Conservation (phyloP, 2,329 filamentous ascomycete species). For the Cytospora piceae region DNA sequence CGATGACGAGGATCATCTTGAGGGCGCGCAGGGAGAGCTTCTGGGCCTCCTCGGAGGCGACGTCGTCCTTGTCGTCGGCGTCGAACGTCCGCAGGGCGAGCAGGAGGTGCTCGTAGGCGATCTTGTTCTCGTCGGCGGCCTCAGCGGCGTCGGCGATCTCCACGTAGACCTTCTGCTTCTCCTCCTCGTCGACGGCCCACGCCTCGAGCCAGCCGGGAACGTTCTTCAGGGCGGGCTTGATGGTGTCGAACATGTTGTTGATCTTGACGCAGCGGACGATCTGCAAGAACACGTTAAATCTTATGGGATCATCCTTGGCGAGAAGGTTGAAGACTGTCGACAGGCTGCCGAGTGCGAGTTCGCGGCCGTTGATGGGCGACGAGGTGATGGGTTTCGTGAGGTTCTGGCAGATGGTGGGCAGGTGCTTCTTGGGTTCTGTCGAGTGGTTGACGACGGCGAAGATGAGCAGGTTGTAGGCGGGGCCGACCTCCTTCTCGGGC, state of each 20-base stretch:
- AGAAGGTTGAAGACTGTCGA: conserved; percentile 98
- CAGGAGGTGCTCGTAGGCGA: conserved; percentile 69
- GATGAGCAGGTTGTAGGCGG: conserved; percentile 95
- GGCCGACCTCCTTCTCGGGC: conserved; percentile 94
- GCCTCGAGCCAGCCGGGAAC: conserved; percentile 79
- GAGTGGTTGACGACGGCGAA: conserved; percentile 83
- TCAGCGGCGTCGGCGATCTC: conserved; percentile 80
- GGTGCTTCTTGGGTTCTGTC: conserved; percentile 80
- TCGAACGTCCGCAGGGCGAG: conserved; percentile 66
- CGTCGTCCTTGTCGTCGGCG: conserved; percentile 56
- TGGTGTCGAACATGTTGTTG: conserved; percentile 77
- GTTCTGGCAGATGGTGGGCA: conserved; percentile 86
- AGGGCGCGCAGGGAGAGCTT: conserved; percentile 61
- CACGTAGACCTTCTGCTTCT: conserved; percentile 82
- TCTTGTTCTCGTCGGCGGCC: conserved; percentile 73
- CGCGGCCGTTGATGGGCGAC: conserved; percentile 81
- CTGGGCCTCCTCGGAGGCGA: conserved; percentile 63
- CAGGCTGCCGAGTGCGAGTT: conserved; percentile 85
- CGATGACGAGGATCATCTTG: conserved; percentile 57
- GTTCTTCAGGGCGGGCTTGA: conserved; percentile 82
- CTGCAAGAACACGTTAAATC: conserved; percentile 88
- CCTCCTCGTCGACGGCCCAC: conserved; percentile 83
- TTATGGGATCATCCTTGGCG: conserved; percentile 72
- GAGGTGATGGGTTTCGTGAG: conserved; percentile 85
- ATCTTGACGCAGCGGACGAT: conserved; percentile 82